These are phyloP conservation scores for Tricholoma hemisulphureum DNA, from an alignment of 768 basidiomycete species.

Conservation along the genomic window DNA sequence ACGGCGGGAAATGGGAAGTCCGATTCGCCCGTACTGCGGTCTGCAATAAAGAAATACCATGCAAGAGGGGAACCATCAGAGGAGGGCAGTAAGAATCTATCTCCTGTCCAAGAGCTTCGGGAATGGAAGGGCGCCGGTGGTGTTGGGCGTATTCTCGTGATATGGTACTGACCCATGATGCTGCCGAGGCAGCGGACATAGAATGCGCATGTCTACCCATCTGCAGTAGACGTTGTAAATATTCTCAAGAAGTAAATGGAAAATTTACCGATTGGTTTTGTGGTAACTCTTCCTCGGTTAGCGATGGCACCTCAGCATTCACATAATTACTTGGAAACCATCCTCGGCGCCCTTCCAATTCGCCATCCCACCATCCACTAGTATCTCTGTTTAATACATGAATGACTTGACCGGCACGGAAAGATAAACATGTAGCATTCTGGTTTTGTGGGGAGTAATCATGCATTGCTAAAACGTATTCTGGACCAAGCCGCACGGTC, in stretches of 20 bases:
- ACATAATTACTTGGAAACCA: constrained; percentile 99
- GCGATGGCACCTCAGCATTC: constrained; percentile 57
- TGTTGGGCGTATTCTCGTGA: constrained; percentile 34
- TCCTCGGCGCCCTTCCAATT: constrained; percentile 81
- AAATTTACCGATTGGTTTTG: constrained; percentile 41
- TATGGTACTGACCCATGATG: constrained; percentile 52
- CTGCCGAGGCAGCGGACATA: constrained; percentile 49
- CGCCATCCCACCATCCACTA: constrained; percentile 99
- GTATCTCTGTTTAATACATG: constrained; percentile 84
- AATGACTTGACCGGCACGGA: constrained; percentile 88
- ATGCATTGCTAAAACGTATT: constrained; percentile 90
- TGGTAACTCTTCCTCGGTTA: constrained; percentile 57
- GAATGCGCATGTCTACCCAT: constrained; percentile 48
- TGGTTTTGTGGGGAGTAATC: constrained; percentile 76
- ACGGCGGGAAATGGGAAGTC: constrained; percentile 84
- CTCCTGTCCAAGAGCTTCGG: constrained; percentile 47
- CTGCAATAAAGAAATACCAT: constrained; percentile 83
- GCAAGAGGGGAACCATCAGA: constrained; percentile 80
- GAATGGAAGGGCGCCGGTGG: constrained; percentile 45
- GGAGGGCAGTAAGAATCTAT: constrained; percentile 69
- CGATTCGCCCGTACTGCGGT: constrained; percentile 79
- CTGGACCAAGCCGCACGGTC: constrained; percentile 48
- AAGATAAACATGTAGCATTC: constrained; percentile 80
- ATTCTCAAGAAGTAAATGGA: constrained; percentile 8
- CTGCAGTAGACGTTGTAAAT: constrained; percentile 16